phyloP scores from a whole-genome alignment of 805 yeast species.

The Debaryomyces tyrocola region DNA sequence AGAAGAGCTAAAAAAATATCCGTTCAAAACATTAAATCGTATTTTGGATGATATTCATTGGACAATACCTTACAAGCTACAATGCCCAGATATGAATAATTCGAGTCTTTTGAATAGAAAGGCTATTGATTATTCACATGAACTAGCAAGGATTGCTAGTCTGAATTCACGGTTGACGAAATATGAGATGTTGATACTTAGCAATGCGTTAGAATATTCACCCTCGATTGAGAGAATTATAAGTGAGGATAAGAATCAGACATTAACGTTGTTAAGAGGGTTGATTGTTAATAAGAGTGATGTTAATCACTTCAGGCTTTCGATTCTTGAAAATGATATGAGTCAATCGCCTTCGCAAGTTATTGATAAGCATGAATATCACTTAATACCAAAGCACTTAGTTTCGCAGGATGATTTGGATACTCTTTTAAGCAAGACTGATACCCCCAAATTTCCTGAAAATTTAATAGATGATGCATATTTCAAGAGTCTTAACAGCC shows the following conservation, averaged over 20 bases:
- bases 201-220: slow-evolving; percentile 32
- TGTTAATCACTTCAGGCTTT: slow-evolving; percentile 31
- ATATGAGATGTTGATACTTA: slow-evolving; percentile 30
- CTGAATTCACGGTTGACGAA: slow-evolving; percentile 7
- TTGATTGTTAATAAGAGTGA: slow-evolving; percentile 21
- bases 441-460: slow-evolving; percentile 4
- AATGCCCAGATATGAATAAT: slow-evolving; percentile 4
- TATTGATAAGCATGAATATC: slow-evolving; percentile 38
- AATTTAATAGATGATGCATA: slow-evolving; percentile 34
- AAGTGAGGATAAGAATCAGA: slow-evolving; percentile 14
- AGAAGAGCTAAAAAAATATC: slow-evolving; percentile 17
- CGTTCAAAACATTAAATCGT: slow-evolving; percentile 66
- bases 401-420: slow-evolving; percentile 3
- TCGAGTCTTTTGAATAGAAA: slow-evolving; percentile 24
- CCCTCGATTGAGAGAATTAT: slow-evolving; percentile 28
- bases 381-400: slow-evolving; percentile 13
- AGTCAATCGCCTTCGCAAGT: slow-evolving; percentile 15
- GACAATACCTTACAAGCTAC: slow-evolving; percentile 18
- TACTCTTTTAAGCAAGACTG: background rate
- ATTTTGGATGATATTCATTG: slow-evolving; percentile 61
- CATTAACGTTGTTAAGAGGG: slow-evolving; percentile 30
- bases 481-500: slow-evolving; percentile 24
- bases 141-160: slow-evolving; percentile 12
- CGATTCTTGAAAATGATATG: slow-evolving; percentile 22
- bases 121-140: slow-evolving; percentile 39